These are phyloP conservation scores for Salix dunnii DNA, from an alignment of 345 rosid genomes.

Conservation along the genomic window DNA sequence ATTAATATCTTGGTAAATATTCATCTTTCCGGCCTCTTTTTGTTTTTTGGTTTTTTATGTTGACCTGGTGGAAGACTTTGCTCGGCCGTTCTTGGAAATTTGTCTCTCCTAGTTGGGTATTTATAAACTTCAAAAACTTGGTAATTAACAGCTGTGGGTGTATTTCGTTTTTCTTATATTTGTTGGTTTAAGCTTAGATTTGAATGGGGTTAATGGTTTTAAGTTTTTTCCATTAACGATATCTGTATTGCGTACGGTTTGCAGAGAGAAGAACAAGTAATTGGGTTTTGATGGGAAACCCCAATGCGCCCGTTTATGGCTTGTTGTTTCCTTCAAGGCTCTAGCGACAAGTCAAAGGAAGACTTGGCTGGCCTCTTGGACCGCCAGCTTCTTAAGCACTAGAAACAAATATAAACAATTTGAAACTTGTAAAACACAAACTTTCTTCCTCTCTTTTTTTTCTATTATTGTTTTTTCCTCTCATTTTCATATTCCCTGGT, in stretches of 20 bases:
- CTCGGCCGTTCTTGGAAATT: no score
- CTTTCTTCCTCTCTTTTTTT: neutral
- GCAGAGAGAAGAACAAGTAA: constrained; percentile 6
- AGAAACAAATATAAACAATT: neutral
- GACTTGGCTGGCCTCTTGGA: constrained; percentile 7
- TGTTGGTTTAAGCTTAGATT: neutral
- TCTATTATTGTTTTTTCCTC: neutral
- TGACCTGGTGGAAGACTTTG: constrained; percentile 37
- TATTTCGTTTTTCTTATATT: constrained; percentile 3
- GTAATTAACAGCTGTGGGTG: neutral
- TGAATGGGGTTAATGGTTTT: constrained; percentile 7
- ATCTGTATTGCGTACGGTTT: neutral
- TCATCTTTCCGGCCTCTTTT: constrained; percentile 1
- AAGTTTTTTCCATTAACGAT: neutral
- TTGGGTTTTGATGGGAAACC: constrained; percentile 21
- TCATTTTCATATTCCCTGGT: no score
- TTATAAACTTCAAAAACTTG: no score
- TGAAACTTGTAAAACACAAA: neutral
- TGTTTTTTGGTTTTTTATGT: neutral
- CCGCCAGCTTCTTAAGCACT: constrained; percentile 2
- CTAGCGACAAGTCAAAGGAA: constrained; percentile 35
- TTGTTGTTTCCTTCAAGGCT: constrained; percentile 1
- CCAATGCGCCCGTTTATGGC: constrained; percentile 13
- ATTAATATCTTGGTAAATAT: no score
- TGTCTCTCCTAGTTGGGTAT: no score